A percentile compares a stretch with the other conserved stretches of the same genome.
These are phyloP conservation scores for Candida maesae DNA, from an alignment of 805 yeast species.

Conservation along the genomic window DNA sequence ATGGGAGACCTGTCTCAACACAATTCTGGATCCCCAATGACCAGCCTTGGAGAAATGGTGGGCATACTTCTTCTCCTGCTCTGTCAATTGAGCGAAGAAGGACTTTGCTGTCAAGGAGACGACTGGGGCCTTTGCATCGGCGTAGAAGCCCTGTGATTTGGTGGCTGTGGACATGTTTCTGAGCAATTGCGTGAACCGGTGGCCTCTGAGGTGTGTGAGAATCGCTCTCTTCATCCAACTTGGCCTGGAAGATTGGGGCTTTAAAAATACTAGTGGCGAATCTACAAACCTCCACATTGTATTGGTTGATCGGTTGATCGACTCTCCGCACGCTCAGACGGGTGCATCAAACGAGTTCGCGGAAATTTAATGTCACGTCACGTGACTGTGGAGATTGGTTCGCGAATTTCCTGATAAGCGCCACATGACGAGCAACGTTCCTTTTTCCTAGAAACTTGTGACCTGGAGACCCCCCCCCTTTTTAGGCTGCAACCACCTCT, in stretches of 20 bases:
- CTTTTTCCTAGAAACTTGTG: background rate
- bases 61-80: slow-evolving; percentile 65
- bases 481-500: background rate
- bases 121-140: slow-evolving; percentile 66
- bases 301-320: too few species aligned
- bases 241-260: background rate
- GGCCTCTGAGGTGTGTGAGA: background rate
- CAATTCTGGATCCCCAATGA: slow-evolving; percentile 78
- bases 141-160: slow-evolving; percentile 31
- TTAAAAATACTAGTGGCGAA: too few species aligned
- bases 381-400: too few species aligned
- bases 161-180: slow-evolving; percentile 12
- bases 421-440: background rate
- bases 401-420: too few species aligned
- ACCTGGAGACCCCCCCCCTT: too few species aligned
- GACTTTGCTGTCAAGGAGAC: slow-evolving; percentile 63
- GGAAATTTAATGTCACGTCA: too few species aligned
- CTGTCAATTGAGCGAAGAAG: slow-evolving; percentile 63
- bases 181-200: background rate
- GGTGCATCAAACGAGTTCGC: background rate
- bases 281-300: too few species aligned
- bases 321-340: background rate
- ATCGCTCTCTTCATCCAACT: background rate
- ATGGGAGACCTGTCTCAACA: slow-evolving; percentile 75
- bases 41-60: slow-evolving; percentile 82